A percentile compares a stretch with the other conserved stretches of the same genome.
Conservation (phyloP, 371 early-diverging fungal genomes). For the Mortierella sp. region DNA sequence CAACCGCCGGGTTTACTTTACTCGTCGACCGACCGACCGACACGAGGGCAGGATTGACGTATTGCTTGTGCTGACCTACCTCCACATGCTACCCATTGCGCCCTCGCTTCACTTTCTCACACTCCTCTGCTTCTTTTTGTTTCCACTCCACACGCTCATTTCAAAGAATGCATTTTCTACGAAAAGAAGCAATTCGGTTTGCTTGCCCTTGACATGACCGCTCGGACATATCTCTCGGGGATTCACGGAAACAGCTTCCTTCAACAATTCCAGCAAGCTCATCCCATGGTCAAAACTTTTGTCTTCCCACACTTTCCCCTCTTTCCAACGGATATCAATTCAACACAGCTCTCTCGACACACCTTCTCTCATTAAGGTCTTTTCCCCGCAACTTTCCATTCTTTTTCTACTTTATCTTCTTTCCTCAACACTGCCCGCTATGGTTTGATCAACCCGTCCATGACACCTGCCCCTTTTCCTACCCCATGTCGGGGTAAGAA, state of each 20-base stretch:
- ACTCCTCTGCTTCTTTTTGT: not conserved
- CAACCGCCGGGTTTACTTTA: not conserved
- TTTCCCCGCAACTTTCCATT: conserved; percentile 13
- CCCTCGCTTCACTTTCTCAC: not conserved
- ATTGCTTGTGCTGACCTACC: too few species aligned
- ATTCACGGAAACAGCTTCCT: conserved; percentile 22
- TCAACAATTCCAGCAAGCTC: not conserved
- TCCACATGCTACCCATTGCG: not conserved
- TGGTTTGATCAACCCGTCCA: not conserved
- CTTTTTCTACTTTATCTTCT: not conserved
- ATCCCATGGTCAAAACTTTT: not conserved
- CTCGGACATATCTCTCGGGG: conserved; percentile 12
- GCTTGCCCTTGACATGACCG: not conserved
- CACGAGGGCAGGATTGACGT: too few species aligned
- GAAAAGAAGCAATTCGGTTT: not conserved
- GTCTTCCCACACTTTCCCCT: not conserved
- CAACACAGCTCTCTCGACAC: not conserved
- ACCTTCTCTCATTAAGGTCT: not conserved
- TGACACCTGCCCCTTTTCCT: not conserved
- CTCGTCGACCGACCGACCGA: conserved; percentile 1
- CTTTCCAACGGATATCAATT: not conserved
- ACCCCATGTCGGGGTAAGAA: conserved; percentile 1
- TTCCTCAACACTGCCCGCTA: not conserved
- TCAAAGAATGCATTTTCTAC: not conserved
- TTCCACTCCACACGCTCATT: not conserved